A percentile compares a stretch with the other conserved stretches of the same genome.
These are phyloP conservation scores for Akanthomyces dipterigenus DNA, from an alignment of 2,329 filamentous ascomycete genomes.

Conservation along the genomic window DNA sequence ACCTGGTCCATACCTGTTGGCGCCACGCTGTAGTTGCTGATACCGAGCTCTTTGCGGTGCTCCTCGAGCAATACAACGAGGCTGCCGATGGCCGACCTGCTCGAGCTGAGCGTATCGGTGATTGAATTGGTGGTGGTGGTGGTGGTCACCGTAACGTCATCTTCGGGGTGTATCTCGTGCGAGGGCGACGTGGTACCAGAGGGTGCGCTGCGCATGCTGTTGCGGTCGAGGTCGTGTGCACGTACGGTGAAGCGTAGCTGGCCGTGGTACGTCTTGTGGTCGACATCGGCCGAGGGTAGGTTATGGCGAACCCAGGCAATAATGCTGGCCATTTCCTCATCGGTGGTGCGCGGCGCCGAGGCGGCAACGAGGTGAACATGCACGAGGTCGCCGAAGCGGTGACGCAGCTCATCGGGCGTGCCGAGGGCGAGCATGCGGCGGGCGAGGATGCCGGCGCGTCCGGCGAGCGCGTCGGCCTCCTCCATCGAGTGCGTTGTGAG, in stretches of 20 bases:
- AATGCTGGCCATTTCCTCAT: constrained; percentile 60
- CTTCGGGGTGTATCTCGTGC: not conserved
- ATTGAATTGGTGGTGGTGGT: not conserved
- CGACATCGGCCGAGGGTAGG: constrained; percentile 61
- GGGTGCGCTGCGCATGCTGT: too few species aligned
- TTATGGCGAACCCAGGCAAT: constrained; percentile 56
- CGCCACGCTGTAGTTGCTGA: constrained; percentile 81
- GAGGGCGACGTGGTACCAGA: too few species aligned
- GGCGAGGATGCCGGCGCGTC: constrained; percentile 79
- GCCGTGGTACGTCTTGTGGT: constrained; percentile 72
- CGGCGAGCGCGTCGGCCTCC: constrained; percentile 83
- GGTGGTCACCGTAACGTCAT: not conserved
- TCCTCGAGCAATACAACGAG: constrained; percentile 70
- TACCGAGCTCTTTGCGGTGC: constrained; percentile 58
- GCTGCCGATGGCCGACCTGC: constrained; percentile 53
- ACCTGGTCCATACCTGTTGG: constrained; percentile 88
- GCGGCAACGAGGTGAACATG: constrained; percentile 76
- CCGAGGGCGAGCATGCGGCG: constrained; percentile 80
- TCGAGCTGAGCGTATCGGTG: constrained; percentile 8
- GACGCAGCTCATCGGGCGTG: constrained; percentile 63
- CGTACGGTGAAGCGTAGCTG: constrained; percentile 81
- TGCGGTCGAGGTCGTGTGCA: constrained; percentile 25
- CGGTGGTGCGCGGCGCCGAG: constrained; percentile 64
- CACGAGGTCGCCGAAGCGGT: constrained; percentile 69
- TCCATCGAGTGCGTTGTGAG: constrained; percentile 95